Percentiles rank a stretch among this genome's conserved stretches.
Conservation (phyloP, 805 yeast genomes). For the Millerozyma acaciae region DNA sequence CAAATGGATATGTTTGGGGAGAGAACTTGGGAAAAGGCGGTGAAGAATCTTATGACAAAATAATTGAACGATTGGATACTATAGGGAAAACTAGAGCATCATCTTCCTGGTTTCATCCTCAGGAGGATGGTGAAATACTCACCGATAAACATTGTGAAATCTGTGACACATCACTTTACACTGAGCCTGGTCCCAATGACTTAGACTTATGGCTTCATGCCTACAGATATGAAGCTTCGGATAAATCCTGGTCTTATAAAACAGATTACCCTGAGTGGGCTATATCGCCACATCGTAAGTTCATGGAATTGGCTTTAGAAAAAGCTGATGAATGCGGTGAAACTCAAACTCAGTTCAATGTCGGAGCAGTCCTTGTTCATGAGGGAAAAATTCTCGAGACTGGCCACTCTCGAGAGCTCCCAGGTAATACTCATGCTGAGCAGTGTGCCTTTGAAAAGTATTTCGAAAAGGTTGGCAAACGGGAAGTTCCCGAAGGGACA, state of each 20-base stretch:
- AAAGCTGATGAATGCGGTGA: conserved; percentile 80
- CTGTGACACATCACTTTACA: conserved; percentile 68
- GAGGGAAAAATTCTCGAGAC: conserved; percentile 61
- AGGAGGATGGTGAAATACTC: conserved; percentile 62
- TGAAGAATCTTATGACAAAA: conserved; percentile 43
- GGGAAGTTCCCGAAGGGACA: conserved; percentile 65
- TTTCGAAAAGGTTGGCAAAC: conserved; percentile 31
- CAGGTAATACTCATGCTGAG: conserved; percentile 97
- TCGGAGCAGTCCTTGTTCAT: conserved; percentile 82
- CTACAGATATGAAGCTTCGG: conserved; percentile 61
- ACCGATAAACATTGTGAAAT: conserved; percentile 55
- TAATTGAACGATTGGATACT: conserved; percentile 49
- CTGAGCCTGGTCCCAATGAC: conserved; percentile 89
- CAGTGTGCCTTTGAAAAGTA: conserved; percentile 88
- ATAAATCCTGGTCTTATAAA: conserved; percentile 63
- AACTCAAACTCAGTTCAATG: conserved; percentile 83
- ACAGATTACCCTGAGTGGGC: conserved; percentile 88
- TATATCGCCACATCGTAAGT: conserved; percentile 47
- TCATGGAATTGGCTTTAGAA: conserved; percentile 72
- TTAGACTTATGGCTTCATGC: conserved; percentile 92
- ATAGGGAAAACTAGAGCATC: conserved; percentile 72
- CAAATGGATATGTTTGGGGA: conserved; percentile 82
- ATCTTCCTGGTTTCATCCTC: conserved; percentile 62
- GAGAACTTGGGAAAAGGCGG: conserved; percentile 60
- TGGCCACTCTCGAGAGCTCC: conserved; percentile 87